These are phyloP conservation scores for Lanmaoa rubissima DNA, from an alignment of 768 basidiomycete genomes.

Conservation along the genomic window DNA sequence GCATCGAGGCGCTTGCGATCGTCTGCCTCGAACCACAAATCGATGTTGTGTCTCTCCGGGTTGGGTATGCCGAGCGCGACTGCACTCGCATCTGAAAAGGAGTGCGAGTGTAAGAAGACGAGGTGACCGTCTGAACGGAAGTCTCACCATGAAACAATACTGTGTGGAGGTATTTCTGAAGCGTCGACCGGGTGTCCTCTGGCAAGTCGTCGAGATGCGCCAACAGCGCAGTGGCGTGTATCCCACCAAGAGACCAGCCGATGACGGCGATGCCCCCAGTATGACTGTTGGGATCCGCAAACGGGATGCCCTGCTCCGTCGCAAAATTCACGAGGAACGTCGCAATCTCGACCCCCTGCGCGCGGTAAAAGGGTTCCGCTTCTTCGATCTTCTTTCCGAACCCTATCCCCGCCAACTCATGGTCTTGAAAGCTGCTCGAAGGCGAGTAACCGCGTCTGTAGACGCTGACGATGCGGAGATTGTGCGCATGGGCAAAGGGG, in stretches of 20 bases:
- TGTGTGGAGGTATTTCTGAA: slow-evolving; percentile 21
- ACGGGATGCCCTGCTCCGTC: slow-evolving; percentile 13
- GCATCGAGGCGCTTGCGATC: slow-evolving; percentile 10
- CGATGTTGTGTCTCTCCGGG: background rate
- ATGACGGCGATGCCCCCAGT: slow-evolving; percentile 16
- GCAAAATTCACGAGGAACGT: slow-evolving; percentile 20
- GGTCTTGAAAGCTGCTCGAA: slow-evolving; percentile 22
- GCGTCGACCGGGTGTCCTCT: slow-evolving; percentile 1
- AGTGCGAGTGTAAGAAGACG: background rate
- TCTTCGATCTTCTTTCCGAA: slow-evolving; percentile 16
- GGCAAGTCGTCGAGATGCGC: slow-evolving; percentile 15
- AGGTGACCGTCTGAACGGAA: background rate
- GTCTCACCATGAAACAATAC: slow-evolving; percentile 18
- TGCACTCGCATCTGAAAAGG: slow-evolving; percentile 6
- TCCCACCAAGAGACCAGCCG: slow-evolving; percentile 20
- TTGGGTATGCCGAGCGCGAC: slow-evolving; percentile 9
- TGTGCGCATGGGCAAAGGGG: slow-evolving; percentile 20
- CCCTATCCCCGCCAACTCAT: slow-evolving; percentile 11
- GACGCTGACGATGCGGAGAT: slow-evolving; percentile 23
- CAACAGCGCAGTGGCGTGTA: slow-evolving; percentile 11
- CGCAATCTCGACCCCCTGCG: slow-evolving; percentile 19
- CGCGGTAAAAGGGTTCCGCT: slow-evolving; percentile 11
- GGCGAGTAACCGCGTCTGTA: slow-evolving; percentile 29
- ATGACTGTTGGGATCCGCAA: background rate
- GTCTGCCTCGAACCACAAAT: background rate